These are phyloP conservation scores for Penicillium herquei DNA, from an alignment of 495 filamentous ascomycete genomes.

Conservation along the genomic window DNA sequence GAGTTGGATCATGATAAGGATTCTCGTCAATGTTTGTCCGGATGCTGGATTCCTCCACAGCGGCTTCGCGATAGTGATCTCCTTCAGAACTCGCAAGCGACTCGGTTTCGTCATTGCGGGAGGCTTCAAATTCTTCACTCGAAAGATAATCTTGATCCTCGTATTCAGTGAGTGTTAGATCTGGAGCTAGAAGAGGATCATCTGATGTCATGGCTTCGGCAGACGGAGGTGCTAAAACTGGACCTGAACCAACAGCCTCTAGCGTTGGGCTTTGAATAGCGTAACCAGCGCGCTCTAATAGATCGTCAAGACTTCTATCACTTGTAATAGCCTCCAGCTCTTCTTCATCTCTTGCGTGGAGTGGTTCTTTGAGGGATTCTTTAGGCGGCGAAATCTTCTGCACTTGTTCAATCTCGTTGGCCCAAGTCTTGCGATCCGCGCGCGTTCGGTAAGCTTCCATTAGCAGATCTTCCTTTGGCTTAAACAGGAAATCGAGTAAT, in stretches of 20 bases:
- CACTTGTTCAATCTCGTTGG: constrained; percentile 48
- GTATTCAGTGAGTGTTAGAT: constrained; percentile 20
- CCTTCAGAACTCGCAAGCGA: constrained; percentile 9
- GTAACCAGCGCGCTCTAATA: constrained; percentile 53
- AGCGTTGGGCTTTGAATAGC: constrained; percentile 28
- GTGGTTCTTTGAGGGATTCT: constrained; percentile 12
- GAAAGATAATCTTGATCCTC: constrained; percentile 11
- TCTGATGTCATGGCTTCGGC: constrained; percentile 15
- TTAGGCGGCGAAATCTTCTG: constrained; percentile 30
- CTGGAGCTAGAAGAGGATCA: constrained; percentile 26
- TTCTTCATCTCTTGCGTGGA: constrained; percentile 22
- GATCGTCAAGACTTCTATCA: constrained; percentile 43
- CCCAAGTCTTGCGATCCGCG: constrained; percentile 56
- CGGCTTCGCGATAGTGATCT: constrained; percentile 14
- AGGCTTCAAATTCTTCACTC: constrained; percentile 2
- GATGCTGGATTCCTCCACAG: constrained; percentile 16
- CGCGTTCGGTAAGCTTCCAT: constrained; percentile 66
- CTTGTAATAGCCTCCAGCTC: constrained; percentile 19
- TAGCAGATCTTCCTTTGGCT: constrained; percentile 72
- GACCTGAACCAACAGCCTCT: constrained; percentile 17
- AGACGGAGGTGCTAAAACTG: constrained; percentile 25
- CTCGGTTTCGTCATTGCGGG: background rate
- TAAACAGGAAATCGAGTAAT: constrained; percentile 82
- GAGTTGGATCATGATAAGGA: constrained; percentile 58
- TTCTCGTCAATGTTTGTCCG: constrained; percentile 2